Evolutionary conservation across 176 grass and related monocot genomes (phyloP).

Genomic region (Hyparrhenia diplandra): DNA sequence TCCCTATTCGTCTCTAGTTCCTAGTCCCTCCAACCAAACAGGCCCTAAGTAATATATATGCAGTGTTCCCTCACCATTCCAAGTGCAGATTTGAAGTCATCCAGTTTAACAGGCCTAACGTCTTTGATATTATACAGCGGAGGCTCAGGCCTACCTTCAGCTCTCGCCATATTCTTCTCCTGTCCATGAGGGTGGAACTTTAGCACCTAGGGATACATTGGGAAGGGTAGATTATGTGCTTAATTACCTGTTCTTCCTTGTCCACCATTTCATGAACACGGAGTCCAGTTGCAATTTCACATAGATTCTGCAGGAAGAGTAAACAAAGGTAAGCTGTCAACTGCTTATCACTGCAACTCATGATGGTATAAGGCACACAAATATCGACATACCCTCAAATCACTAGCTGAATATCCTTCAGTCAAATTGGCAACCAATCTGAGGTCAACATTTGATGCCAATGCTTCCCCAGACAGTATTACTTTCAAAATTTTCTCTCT

Average conservation of each 20-base stretch:
- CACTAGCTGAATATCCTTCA: conserved; percentile 81
- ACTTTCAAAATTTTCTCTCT: conserved; percentile 74
- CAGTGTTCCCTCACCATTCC: conserved; percentile 34
- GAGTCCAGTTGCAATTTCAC: conserved; percentile 34
- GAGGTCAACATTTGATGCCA: conserved; percentile 52
- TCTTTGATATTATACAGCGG: conserved; percentile 29
- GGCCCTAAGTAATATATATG: too few species aligned
- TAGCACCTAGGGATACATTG: neutral
- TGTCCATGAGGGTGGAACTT: conserved; percentile 18
- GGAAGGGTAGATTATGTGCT: neutral
- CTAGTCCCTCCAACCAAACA: too few species aligned
- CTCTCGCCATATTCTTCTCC: conserved; percentile 38
- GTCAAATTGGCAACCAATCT: conserved; percentile 62
- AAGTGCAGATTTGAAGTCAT: conserved; percentile 63
- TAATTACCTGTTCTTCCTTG: conserved; percentile 66
- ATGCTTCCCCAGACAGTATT: conserved; percentile 58
- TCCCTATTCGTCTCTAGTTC: too few species aligned
- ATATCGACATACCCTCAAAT: conserved; percentile 56
- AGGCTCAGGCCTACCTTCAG: conserved; percentile 53
- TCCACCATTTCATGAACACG: conserved; percentile 49
- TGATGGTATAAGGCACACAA: neutral
- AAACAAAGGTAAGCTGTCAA: neutral
- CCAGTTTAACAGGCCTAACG: conserved; percentile 53
- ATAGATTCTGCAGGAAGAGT: conserved; percentile 55
- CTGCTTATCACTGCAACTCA: neutral